These are phyloP conservation scores for Hypoxylon sp. DNA, from an alignment of 2,329 filamentous ascomycete genomes.

Conservation along the genomic window DNA sequence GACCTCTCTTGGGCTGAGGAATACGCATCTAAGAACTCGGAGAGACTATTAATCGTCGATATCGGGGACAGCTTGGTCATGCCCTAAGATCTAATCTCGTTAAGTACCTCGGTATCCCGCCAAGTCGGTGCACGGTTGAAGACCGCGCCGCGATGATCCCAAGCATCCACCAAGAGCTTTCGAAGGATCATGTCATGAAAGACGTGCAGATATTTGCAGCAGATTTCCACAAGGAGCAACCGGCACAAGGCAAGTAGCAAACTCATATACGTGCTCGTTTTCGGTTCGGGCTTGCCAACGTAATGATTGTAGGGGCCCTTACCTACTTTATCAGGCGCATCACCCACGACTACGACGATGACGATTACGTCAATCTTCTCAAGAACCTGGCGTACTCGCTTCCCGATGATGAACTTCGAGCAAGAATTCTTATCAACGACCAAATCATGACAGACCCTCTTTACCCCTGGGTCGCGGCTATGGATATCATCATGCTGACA, in stretches of 20 bases:
- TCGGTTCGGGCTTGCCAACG: background rate
- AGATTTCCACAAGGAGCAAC: conserved; percentile 48
- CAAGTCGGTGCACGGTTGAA: conserved; percentile 47
- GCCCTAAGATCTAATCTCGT: conserved; percentile 44
- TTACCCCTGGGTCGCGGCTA: conserved; percentile 26
- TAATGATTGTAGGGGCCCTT: conserved; percentile 42
- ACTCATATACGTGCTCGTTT: conserved; percentile 1
- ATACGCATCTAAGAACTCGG: conserved; percentile 17
- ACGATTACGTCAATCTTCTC: conserved; percentile 35
- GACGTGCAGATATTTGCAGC: conserved; percentile 44
- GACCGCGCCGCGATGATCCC: conserved; percentile 49
- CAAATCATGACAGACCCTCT: conserved; percentile 35
- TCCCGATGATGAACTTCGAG: conserved; percentile 31
- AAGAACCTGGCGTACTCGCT: conserved; percentile 33
- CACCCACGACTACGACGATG: conserved; percentile 51
- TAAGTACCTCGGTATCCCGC: conserved; percentile 40
- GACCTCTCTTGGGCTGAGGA: conserved; percentile 44
- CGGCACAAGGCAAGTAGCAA: conserved; percentile 44
- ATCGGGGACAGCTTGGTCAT: conserved; percentile 51
- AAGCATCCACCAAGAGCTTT: conserved; percentile 25
- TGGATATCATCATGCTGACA: conserved; percentile 35
- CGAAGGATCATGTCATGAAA: conserved; percentile 36
- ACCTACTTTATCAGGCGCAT: conserved; percentile 52
- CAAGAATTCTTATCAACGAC: conserved; percentile 34
- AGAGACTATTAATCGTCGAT: conserved; percentile 48